These are phyloP conservation scores for Arctium minus DNA, from an alignment of 129 eudicot species.

Conservation along the genomic window DNA sequence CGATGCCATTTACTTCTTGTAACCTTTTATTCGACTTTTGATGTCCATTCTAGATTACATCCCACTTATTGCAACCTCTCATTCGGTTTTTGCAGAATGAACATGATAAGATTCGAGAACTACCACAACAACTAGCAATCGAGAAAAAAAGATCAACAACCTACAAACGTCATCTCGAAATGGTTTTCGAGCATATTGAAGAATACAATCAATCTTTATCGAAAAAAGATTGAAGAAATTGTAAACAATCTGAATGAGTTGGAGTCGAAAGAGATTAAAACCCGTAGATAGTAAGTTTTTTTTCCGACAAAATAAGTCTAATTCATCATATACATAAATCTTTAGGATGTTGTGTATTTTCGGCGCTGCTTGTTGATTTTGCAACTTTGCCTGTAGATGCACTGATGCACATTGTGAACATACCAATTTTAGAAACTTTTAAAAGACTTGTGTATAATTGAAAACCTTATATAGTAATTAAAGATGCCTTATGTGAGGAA, in stretches of 20 bases:
- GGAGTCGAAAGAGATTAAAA: too few relatives aligned
- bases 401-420: background rate
- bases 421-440: background rate
- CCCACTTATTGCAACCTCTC: background rate
- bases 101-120: conserved; percentile 87
- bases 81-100: too few relatives aligned
- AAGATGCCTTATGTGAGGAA: background rate
- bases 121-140: conserved; percentile 2
- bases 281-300: too few relatives aligned
- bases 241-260: too few relatives aligned
- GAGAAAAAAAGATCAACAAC: too few relatives aligned
- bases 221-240: too few relatives aligned
- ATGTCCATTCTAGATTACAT: background rate
- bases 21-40: background rate
- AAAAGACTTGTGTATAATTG: conserved; percentile 5
- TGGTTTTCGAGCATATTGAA: too few relatives aligned
- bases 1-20: background rate
- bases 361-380: background rate
- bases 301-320: too few relatives aligned
- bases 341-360: background rate
- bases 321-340: background rate
- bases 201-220: too few relatives aligned
- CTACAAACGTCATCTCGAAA: too few relatives aligned
- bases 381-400: background rate
- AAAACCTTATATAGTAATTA: background rate